A percentile compares a stretch with the other conserved stretches of the same genome.
These are phyloP conservation scores for Talaromyces marneffei DNA, from an alignment of 2,329 filamentous ascomycete species.

Conservation along the genomic window DNA sequence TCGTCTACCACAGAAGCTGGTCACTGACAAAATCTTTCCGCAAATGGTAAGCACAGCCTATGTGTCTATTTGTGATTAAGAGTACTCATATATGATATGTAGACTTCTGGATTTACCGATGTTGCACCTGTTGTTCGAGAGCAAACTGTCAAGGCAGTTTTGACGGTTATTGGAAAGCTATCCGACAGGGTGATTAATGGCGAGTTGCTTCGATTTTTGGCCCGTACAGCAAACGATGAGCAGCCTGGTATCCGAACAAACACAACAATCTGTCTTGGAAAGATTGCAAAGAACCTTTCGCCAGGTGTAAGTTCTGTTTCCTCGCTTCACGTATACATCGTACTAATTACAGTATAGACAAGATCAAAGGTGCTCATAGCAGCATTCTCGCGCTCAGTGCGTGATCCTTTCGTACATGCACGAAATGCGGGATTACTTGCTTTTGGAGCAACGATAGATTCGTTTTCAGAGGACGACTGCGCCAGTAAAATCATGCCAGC, in stretches of 20 bases:
- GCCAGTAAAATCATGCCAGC: slow-evolving; percentile 76
- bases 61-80: background rate
- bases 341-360: slow-evolving; percentile 44
- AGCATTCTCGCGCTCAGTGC: slow-evolving; percentile 80
- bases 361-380: slow-evolving; percentile 87
- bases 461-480: slow-evolving; percentile 85
- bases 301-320: slow-evolving; percentile 42
- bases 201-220: slow-evolving; percentile 81
- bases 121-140: slow-evolving; percentile 85
- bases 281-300: slow-evolving; percentile 86
- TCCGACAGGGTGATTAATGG: slow-evolving; percentile 92
- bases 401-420: slow-evolving; percentile 92
- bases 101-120: slow-evolving; percentile 94
- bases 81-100: background rate
- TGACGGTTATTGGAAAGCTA: slow-evolving; percentile 80
- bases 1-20: slow-evolving; percentile 74
- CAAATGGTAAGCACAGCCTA: slow-evolving; percentile 61
- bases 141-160: slow-evolving; percentile 89
- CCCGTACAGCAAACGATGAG: slow-evolving; percentile 95
- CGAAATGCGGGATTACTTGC: slow-evolving; percentile 85
- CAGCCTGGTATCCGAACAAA: slow-evolving; percentile 96
- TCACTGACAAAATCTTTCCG: slow-evolving; percentile 96
- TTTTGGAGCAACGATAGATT: slow-evolving; percentile 74
- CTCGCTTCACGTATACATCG: background rate
- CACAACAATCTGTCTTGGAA: slow-evolving; percentile 93